Conservation (phyloP, 2,329 filamentous ascomycete genomes). For the Ophiostoma perfectum region DNA sequence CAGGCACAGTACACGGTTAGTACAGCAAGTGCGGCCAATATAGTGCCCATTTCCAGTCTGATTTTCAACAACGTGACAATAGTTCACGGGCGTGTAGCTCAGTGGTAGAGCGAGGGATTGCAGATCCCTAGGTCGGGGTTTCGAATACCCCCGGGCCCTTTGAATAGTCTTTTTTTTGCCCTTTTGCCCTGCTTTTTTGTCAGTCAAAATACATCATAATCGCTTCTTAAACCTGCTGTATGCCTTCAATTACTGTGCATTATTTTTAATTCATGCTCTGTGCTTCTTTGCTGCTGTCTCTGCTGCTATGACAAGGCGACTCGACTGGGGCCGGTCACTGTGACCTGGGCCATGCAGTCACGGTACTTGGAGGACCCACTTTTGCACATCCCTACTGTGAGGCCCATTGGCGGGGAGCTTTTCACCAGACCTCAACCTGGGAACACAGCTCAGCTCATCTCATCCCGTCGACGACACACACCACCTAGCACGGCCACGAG, state of each 20-base stretch:
- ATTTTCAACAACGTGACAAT: neutral
- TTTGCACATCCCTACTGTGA: constrained; percentile 3
- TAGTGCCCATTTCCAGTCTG: neutral
- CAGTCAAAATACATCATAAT: no score
- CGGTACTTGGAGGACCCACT: neutral
- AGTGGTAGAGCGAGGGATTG: constrained; percentile 26
- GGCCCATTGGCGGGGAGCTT: constrained; percentile 11
- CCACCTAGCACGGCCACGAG: neutral
- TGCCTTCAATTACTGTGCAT: neutral
- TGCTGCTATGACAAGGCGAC: no score
- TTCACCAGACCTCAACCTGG: neutral
- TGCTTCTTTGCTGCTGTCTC: no score
- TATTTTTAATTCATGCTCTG: no score
- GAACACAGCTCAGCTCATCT: constrained; percentile 7
- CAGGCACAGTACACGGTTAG: neutral
- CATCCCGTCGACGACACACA: neutral
- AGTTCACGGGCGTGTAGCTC: constrained; percentile 23
- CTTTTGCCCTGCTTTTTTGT: neutral
- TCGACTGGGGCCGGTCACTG: no score
- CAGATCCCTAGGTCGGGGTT: constrained; percentile 26
- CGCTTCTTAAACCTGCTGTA: neutral
- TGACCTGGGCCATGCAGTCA: no score
- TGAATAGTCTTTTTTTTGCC: constrained; percentile 19
- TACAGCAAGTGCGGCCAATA: neutral
- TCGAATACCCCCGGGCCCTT: constrained; percentile 23